These are phyloP conservation scores for Nigrospora osmanthi DNA, from an alignment of 2,329 filamentous ascomycete genomes.

Conservation along the genomic window DNA sequence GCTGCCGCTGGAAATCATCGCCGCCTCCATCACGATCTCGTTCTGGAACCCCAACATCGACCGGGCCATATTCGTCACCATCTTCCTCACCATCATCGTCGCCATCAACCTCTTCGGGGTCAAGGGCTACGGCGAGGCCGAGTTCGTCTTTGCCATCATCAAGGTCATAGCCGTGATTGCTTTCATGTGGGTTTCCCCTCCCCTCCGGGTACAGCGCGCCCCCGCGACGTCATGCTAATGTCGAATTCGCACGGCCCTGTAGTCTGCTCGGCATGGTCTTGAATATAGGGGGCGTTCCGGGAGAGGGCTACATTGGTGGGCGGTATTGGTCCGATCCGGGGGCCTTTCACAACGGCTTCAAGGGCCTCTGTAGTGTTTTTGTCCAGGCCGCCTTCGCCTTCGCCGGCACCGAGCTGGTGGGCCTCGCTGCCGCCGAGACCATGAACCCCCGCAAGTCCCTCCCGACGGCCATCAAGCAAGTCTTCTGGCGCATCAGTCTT, in stretches of 20 bases:
- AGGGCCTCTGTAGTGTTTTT: slow-evolving; percentile 62
- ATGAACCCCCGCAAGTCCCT: slow-evolving; percentile 54
- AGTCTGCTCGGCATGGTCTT: slow-evolving; percentile 80
- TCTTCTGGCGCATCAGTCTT: slow-evolving; percentile 59
- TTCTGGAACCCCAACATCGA: slow-evolving; percentile 66
- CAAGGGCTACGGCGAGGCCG: slow-evolving; percentile 81
- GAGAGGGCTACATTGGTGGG: slow-evolving; percentile 72
- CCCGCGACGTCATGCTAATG: neutral
- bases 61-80: slow-evolving; percentile 69
- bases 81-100: slow-evolving; percentile 73
- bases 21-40: slow-evolving; percentile 74
- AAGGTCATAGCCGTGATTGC: slow-evolving; percentile 82
- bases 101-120: slow-evolving; percentile 83
- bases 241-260: slow-evolving; percentile 9
- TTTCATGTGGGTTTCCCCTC: slow-evolving; percentile 66
- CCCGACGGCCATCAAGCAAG: slow-evolving; percentile 58
- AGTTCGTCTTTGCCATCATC: slow-evolving; percentile 79
- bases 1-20: slow-evolving; percentile 78
- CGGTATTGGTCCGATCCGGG: slow-evolving; percentile 71
- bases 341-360: slow-evolving; percentile 79
- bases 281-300: slow-evolving; percentile 71
- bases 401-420: slow-evolving; percentile 35
- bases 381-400: slow-evolving; percentile 40
- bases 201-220: slow-evolving; percentile 4
- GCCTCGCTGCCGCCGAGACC: slow-evolving; percentile 46